These are phyloP conservation scores for Astragalus glycyphyllos DNA, from an alignment of 306 rosid genomes.

Conservation along the genomic window DNA sequence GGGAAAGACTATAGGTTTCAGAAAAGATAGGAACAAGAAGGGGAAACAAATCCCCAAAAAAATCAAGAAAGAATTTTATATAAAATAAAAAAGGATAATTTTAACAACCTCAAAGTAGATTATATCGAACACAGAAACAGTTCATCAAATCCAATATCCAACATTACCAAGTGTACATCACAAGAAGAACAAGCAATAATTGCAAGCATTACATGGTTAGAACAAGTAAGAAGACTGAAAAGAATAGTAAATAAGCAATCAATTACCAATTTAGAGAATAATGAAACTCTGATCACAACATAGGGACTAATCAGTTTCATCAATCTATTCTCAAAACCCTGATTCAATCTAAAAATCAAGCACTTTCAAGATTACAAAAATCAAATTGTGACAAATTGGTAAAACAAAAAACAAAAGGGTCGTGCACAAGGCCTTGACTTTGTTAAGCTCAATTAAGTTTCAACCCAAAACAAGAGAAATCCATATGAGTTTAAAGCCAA, in stretches of 20 bases:
- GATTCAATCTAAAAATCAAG: slow-evolving; percentile 37
- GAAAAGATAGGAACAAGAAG: slow-evolving; percentile 12
- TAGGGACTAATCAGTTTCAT: slow-evolving; percentile 33
- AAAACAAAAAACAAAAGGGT: slow-evolving; percentile 11
- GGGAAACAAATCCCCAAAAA: slow-evolving; percentile 26
- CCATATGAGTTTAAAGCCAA: slow-evolving; percentile 34
- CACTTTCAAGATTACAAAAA: slow-evolving; percentile 17
- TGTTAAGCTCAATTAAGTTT: slow-evolving; percentile 36
- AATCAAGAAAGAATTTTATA: slow-evolving; percentile 15
- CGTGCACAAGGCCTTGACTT: slow-evolving; percentile 43
- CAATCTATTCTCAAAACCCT: slow-evolving; percentile 17
- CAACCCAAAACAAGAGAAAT: slow-evolving; percentile 29
- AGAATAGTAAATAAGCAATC: slow-evolving; percentile 36
- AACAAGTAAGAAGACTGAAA: not conserved
- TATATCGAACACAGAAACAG: slow-evolving; percentile 32
- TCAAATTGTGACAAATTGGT: slow-evolving; percentile 35
- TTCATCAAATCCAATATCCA: slow-evolving; percentile 36
- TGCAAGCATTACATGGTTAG: slow-evolving; percentile 40
- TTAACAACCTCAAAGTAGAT: slow-evolving; percentile 20
- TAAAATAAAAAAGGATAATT: slow-evolving; percentile 21
- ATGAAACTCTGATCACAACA: slow-evolving; percentile 37
- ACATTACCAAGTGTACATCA: not conserved
- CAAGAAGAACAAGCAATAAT: slow-evolving; percentile 23
- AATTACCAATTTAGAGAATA: slow-evolving; percentile 32
- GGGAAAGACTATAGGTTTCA: slow-evolving; percentile 12